Conservation (phyloP, 1,284 basidiomycete species). For the Cutaneotrichosporon sp. region DNA sequence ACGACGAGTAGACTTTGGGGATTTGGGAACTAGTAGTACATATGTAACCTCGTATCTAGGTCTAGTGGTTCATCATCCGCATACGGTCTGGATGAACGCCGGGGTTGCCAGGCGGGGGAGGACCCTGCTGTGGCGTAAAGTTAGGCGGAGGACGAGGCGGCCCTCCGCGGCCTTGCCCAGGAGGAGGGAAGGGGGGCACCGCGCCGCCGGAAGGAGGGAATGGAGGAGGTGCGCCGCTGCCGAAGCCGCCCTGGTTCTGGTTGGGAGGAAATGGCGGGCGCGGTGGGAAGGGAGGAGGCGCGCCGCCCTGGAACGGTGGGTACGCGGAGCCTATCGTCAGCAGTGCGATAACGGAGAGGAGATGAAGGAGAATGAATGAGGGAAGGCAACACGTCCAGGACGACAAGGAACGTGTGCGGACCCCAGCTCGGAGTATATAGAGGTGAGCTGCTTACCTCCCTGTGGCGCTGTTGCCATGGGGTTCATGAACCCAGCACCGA, state of each 20-base stretch:
- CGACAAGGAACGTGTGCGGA: not conserved
- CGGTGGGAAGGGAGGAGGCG: conserved; percentile 63
- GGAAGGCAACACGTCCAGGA: too few relatives aligned
- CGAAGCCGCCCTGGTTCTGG: conserved; percentile 59
- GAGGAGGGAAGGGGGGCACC: conserved; percentile 33
- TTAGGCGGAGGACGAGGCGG: conserved; percentile 42
- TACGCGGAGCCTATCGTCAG: conserved; percentile 15
- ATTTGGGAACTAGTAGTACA: conserved; percentile 18
- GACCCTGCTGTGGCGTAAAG: conserved; percentile 28
- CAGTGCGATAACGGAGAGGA: not conserved
- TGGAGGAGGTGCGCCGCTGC: conserved; percentile 36
- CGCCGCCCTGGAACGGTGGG: conserved; percentile 21
- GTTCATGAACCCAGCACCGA: conserved; percentile 48
- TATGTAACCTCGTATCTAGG: conserved; percentile 8
- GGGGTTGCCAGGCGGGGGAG: conserved; percentile 33
- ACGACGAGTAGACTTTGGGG: conserved; percentile 17
- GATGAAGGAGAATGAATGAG: too few relatives aligned
- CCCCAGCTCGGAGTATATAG: too few relatives aligned
- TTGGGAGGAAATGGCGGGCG: conserved; percentile 64
- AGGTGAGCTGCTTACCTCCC: conserved; percentile 17
- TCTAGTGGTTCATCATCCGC: conserved; percentile 66
- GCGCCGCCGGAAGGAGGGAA: conserved; percentile 26
- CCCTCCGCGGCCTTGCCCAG: conserved; percentile 5
- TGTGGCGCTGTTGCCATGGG: conserved; percentile 33
- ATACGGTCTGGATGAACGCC: conserved; percentile 83